Base-by-base conservation (phyloP, 768 basidiomycete species). In the Lactarius hengduanensis region DNA sequence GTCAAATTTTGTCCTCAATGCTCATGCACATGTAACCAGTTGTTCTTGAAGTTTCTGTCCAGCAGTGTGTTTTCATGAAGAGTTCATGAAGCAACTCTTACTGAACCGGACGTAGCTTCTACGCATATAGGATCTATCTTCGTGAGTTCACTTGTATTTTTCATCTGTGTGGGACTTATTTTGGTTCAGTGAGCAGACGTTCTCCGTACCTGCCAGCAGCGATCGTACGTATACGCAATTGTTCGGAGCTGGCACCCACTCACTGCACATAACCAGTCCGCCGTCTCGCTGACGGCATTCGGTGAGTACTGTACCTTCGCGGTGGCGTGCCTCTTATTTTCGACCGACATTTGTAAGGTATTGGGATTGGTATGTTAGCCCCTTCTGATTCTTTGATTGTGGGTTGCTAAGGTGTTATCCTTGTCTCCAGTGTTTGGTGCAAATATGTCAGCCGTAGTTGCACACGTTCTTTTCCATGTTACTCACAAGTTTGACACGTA, bases 51-150 rank as follows among this genome's bases (percentile, higher is more conserved):
- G 4, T 26, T 40, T 61, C 11, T 54, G 61, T 61, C 10, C 61
- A 61, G 26, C 50, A 61, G 61, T 54, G 26, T 11, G 61, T 61
- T 26, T 26, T 13, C 9, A 26, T 20, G 2, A 3, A n/a, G 11
- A 15, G 57, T 36, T 18, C 15, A n/a, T 61, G 20, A n/a, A 18
- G 34, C 1, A 1, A 18, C 20, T 26, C 34, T 26, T n/a, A 54
- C 34, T 26, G 26, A 50, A 36, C 22, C 15, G 15, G 20, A 13
- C n/a, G 13, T 54, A 61, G 61, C n/a, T 61, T 54, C 50, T 61
- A 61, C 18, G 61, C 61, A 26, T 54, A 28, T 18, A 53, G 50
- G 61, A 54, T 61, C 36, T 54, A 38, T 54, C 45, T 16, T 36
- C 7, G 61, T 61, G 50, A 54, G 45, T 53, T 28, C 7, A 18